Conservation (phyloP, 2,329 filamentous ascomycete genomes). For the Fusarium liriodendri region DNA sequence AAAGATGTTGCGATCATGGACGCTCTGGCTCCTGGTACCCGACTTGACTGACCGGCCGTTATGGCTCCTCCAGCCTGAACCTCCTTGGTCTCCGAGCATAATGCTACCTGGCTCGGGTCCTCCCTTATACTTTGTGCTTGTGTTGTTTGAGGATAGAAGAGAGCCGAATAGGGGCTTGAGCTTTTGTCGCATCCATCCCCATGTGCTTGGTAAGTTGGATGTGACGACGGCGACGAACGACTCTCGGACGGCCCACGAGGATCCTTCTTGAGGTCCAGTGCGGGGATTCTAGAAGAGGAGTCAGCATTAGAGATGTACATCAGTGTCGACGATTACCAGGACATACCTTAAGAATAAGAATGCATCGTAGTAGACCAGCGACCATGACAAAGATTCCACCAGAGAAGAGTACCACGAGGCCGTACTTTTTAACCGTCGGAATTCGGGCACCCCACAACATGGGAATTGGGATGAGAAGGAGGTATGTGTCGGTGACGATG, state of each 20-base stretch:
- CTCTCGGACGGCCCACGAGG: slow-evolving; percentile 53
- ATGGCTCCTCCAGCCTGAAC: slow-evolving; percentile 30
- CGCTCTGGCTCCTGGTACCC: not conserved
- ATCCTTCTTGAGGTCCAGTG: slow-evolving; percentile 48
- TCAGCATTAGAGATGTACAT: not conserved
- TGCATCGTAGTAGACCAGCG: slow-evolving; percentile 50
- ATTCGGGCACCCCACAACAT: slow-evolving; percentile 66
- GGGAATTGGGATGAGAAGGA: slow-evolving; percentile 55
- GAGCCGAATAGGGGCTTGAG: slow-evolving; percentile 41
- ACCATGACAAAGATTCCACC: slow-evolving; percentile 54
- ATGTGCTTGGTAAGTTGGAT: slow-evolving; percentile 51
- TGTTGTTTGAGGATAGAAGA: slow-evolving; percentile 35
- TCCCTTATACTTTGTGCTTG: slow-evolving; percentile 30
- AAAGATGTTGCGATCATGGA: slow-evolving; percentile 14
- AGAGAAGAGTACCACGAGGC: slow-evolving; percentile 62
- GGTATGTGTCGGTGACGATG: slow-evolving; percentile 53
- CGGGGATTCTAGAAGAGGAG: slow-evolving; percentile 46
- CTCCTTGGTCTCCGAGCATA: slow-evolving; percentile 34
- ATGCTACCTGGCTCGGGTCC: slow-evolving; percentile 37
- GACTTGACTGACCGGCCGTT: slow-evolving; percentile 24
- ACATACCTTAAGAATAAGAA: slow-evolving; percentile 50
- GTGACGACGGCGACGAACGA: slow-evolving; percentile 54
- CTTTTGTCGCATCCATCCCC: slow-evolving; percentile 42
- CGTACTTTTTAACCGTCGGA: slow-evolving; percentile 60
- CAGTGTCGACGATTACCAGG: slow-evolving; percentile 37